Conservation (phyloP, 345 rosid genomes). For the Firmiana major region DNA sequence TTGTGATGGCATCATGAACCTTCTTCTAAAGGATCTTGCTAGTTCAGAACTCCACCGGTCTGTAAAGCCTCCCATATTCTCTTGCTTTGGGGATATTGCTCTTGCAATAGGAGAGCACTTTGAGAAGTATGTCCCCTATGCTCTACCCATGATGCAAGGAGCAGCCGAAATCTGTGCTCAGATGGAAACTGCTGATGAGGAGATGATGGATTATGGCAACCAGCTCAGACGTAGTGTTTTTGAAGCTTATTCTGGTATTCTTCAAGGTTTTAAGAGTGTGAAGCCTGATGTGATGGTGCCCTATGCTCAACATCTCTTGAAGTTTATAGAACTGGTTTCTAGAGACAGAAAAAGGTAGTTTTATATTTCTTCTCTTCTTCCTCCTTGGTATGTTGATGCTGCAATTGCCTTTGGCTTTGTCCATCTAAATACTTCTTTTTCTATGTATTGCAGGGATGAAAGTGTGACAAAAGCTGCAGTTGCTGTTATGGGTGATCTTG, state of each 20-base stretch:
- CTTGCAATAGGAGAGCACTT: conserved; percentile 77
- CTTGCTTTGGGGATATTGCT: conserved; percentile 89
- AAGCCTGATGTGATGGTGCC: conserved; percentile 79
- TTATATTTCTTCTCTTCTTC: neutral
- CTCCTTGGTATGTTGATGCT: neutral
- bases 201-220: conserved; percentile 75
- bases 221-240: conserved; percentile 79
- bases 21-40: conserved; percentile 61
- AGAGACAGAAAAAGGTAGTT: conserved; percentile 58
- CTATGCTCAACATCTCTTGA: conserved; percentile 73
- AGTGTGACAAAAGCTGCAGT: conserved; percentile 80
- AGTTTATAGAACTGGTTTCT: conserved; percentile 71
- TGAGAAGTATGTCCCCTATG: conserved; percentile 56
- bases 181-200: conserved; percentile 65
- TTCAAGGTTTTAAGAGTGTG: conserved; percentile 81
- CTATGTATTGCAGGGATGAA: conserved; percentile 55
- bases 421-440: neutral
- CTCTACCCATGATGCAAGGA: conserved; percentile 74
- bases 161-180: conserved; percentile 75
- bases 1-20: conserved; percentile 81
- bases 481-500: conserved; percentile 96
- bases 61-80: conserved; percentile 89
- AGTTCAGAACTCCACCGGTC: conserved; percentile 75
- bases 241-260: conserved; percentile 88
- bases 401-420: neutral